phyloP scores from a whole-genome alignment of 768 basidiomycete species.

The Cyclocybe cylindracea region DNA sequence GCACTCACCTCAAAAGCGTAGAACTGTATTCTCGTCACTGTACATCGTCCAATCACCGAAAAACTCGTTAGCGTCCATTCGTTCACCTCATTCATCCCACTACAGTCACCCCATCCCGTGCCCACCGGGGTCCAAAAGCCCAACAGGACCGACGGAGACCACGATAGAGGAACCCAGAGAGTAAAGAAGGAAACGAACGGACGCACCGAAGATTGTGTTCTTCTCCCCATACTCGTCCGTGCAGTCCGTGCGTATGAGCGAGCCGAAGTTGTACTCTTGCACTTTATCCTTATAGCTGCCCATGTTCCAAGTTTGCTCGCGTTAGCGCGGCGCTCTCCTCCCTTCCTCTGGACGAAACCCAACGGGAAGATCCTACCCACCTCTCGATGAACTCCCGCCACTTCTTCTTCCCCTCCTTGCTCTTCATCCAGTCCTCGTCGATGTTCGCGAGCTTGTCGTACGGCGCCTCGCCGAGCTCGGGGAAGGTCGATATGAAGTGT shows the following conservation, averaged over 20 bases:
- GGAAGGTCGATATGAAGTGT: slow-evolving; percentile 75
- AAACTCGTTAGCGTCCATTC: too few relatives aligned
- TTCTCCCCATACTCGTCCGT: slow-evolving; percentile 82
- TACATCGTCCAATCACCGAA: too few relatives aligned
- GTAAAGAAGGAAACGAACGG: neutral
- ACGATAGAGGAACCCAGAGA: neutral
- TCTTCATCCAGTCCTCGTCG: slow-evolving; percentile 95
- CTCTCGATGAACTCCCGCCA: slow-evolving; percentile 88
- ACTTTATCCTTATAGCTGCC: slow-evolving; percentile 87
- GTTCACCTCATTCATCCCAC: too few relatives aligned
- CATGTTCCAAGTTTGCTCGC: too few relatives aligned
- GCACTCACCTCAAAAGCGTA: slow-evolving; percentile 81
- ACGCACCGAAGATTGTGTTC: slow-evolving; percentile 92
- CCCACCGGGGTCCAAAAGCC: too few relatives aligned
- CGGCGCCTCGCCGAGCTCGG: slow-evolving; percentile 62
- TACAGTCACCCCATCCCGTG: too few relatives aligned
- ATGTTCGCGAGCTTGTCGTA: slow-evolving; percentile 54
- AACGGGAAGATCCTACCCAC: too few relatives aligned
- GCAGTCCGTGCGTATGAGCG: slow-evolving; percentile 82
- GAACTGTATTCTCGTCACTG: slow-evolving; percentile 52
- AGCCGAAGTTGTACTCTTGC: slow-evolving; percentile 96
- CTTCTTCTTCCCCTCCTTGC: slow-evolving; percentile 76
- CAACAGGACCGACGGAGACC: too few relatives aligned
- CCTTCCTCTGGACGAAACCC: too few relatives aligned
- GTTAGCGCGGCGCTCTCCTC: too few relatives aligned